Conservation (phyloP, 257 asterid species). For the Catharanthus roseus region DNA sequence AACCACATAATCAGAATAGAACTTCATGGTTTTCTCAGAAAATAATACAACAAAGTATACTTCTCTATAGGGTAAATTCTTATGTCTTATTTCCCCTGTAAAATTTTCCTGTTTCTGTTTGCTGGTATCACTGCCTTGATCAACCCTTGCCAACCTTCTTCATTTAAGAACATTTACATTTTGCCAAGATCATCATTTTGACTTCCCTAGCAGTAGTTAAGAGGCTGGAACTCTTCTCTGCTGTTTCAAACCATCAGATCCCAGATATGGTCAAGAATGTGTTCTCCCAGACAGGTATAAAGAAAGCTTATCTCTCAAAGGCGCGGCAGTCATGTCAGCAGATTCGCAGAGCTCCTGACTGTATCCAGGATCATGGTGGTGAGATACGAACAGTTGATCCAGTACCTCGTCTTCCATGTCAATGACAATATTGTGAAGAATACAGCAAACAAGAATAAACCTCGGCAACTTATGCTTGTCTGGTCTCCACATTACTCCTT, state of each 20-base stretch:
- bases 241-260: neutral
- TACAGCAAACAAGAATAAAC: slow-evolving; percentile 74
- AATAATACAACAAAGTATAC: neutral
- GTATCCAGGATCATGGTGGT: slow-evolving; percentile 58
- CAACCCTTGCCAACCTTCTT: neutral
- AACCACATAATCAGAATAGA: neutral
- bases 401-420: slow-evolving; percentile 64
- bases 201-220: neutral
- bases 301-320: slow-evolving; percentile 46
- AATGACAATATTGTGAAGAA: slow-evolving; percentile 74
- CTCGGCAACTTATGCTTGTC: slow-evolving; percentile 86
- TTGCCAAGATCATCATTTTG: neutral
- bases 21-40: neutral
- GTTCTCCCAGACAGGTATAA: slow-evolving; percentile 36
- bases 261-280: slow-evolving; percentile 10
- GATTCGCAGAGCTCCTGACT: slow-evolving; percentile 42
- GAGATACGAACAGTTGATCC: slow-evolving; percentile 30
- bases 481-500: slow-evolving; percentile 83
- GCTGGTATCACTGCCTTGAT: neutral
- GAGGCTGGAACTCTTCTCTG: neutral
- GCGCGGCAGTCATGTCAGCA: slow-evolving; percentile 39
- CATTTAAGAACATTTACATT: neutral
- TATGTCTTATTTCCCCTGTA: slow-evolving; percentile 12
- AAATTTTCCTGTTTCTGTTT: neutral
- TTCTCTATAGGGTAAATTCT: neutral